Evolutionary conservation across 1,284 basidiomycete genomes (phyloP), one percentile per base, ranked within the genome.

Genomic region (Inonotus obliquus): DNA sequence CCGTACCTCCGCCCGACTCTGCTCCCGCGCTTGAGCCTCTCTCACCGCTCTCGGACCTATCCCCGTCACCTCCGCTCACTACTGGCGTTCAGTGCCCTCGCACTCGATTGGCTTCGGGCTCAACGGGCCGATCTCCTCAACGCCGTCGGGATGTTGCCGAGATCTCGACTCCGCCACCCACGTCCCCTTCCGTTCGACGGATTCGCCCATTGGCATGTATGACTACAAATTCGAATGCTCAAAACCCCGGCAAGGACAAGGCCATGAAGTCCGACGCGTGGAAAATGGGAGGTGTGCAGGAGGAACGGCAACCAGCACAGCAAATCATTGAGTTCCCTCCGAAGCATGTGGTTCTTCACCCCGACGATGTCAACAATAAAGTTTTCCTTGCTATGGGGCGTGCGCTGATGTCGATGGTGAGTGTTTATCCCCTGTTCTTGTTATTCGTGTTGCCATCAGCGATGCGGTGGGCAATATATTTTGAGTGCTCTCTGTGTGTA

Each of bases 361-460:
- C 83, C 2, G 89, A 90, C 63, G 89, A 91, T 73, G 82, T 83
- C 19, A 77, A 70, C 60, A 87, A 78, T 71, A 89, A 85, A 70
- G 83, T 87, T 60, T 85, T 90, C 65, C 76, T 84, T 56, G 86
- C 87, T 48, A 83, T 90, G 65, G 87, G 81, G 38, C 82, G 85
- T 37, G 80, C 87, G 35, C 84, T 90, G 66, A 78, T 88, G 69
- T 84, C 87, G 45, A 84, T 90, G 60, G 87, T 88, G 67, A 69
- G 86, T 84, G 13, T 56, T 58, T 47, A 37, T 47, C 21, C 44
- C 54, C n/a, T 19, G n/a, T 19, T 54, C 25, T 17, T 45, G n/a
- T 54, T 54, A 17, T 48, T 44, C 25, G n/a, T 58, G 47, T 39
- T 32, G 23, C 21, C 52, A 19, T 39, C 10, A 11, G n/a, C 44